Evolutionary conservation across 345 rosid species (phyloP).

Genomic region (Litchi chinensis): DNA sequence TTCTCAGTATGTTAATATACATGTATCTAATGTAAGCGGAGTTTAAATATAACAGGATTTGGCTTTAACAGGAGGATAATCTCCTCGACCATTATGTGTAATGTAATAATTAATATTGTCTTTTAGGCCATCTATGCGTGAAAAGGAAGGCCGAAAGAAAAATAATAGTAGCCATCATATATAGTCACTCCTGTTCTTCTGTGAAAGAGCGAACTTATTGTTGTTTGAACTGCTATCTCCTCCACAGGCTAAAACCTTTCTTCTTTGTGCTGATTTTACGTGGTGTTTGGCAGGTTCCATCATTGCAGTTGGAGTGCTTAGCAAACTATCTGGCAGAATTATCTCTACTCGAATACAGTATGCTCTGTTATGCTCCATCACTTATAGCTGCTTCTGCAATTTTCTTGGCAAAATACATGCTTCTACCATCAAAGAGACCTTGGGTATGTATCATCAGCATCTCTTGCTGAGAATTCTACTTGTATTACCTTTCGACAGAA

Average conservation of each 20-base stretch:
- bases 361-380: conserved; percentile 81
- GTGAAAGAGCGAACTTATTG: too few species aligned
- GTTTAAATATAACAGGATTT: background rate
- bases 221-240: background rate
- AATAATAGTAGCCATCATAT: background rate
- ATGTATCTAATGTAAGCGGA: background rate
- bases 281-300: conserved; percentile 45
- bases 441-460: conserved; percentile 58
- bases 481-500: background rate
- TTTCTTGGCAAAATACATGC: conserved; percentile 73
- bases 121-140: background rate
- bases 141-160: background rate
- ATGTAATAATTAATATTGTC: background rate
- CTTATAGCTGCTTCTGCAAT: conserved; percentile 87
- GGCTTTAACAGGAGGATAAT: background rate
- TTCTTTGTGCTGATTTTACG: background rate
- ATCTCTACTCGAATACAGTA: conserved; percentile 73
- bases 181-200: background rate
- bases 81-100: background rate
- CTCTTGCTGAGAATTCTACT: background rate
- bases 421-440: conserved; percentile 73
- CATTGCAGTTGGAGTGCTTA: conserved; percentile 77
- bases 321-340: conserved; percentile 79
- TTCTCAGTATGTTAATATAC: background rate
- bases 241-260: background rate